Base-by-base conservation (phyloP, 2,329 filamentous ascomycete species). In the Cladophialophora yegresii region DNA sequence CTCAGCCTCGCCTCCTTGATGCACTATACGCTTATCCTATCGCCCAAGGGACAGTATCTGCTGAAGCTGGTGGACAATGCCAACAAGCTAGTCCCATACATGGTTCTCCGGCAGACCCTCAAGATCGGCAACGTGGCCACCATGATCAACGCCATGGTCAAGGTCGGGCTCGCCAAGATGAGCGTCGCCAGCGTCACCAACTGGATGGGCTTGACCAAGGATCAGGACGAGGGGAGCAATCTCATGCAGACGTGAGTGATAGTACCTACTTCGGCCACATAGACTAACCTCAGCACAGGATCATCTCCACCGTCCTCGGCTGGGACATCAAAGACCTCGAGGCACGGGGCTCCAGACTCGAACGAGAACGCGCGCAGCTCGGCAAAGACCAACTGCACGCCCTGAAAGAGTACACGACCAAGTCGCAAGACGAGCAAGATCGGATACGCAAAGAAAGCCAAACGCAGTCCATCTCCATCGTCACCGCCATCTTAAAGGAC, bases 181-280 rank as follows among this genome's bases (percentile, higher is more conserved):
- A 90, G 89, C 69, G 81, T 93, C 4, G 87, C 86, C 1, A 86
- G 86, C 7, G 77, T 93, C 57, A 91, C 90, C 4, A 93, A 92
- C 73, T 93, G 89, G 88, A 83, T 93, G 10, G 90, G 91, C 0
- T 74, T 91, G 45, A 92, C 88, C 0, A 84, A 85, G 54, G 86
- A 85, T 54, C 84, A 87, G 0, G 86, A 91, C 67, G 89, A 92
- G 69, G 90, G 90, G 54, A 91, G 91, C 89, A 95, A 93, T 73
- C 75, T 93, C 8, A 75, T 95, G 69, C 90, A 93, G 75, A 81
- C 83, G 77, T 81, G 72, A 33, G 75, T 70, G 8, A 4, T 2
- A 22, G 6, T 12, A 22, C 22, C 13, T 55, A 9, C 55, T 53
- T 20, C 54, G 0, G 73, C 30, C 12, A 36, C 26, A 20, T 30